A percentile compares a stretch with the other conserved stretches of the same genome.
Evolutionary conservation across 1,139 yeast genomes (phyloP).

Genomic region (Sugiyamaella neomexicana): DNA sequence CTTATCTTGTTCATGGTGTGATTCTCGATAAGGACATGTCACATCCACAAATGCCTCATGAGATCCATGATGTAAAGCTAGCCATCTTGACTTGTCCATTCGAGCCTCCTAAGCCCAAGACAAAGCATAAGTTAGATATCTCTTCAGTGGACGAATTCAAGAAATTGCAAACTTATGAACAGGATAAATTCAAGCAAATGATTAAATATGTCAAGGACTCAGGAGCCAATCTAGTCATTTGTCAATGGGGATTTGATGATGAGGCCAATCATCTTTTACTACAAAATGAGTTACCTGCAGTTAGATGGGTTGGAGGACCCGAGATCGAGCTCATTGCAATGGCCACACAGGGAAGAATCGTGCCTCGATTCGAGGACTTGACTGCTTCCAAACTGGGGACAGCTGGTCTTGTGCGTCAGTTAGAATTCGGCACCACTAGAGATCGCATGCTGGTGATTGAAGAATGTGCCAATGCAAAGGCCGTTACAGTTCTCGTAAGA

Average conservation of each 20-base stretch:
- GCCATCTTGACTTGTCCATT: conserved; percentile 98
- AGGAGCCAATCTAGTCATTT: conserved; percentile 95
- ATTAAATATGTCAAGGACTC: conserved; percentile 79
- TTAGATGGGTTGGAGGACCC: conserved; percentile 99
- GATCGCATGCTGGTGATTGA: conserved; percentile 96
- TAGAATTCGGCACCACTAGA: conserved; percentile 94
- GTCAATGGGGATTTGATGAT: conserved; percentile 99
- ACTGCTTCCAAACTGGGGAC: conserved; percentile 77
- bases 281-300: conserved; percentile 88
- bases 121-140: conserved; percentile 95
- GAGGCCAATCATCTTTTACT: conserved; percentile 94
- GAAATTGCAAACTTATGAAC: conserved; percentile 87
- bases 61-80: conserved; percentile 74
- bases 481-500: conserved; percentile 90
- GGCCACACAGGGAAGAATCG: conserved; percentile 96
- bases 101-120: conserved; percentile 99
- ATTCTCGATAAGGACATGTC: conserved; percentile 94
- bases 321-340: conserved; percentile 95
- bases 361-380: conserved; percentile 94
- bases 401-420: conserved; percentile 82
- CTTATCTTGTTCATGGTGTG: conserved; percentile 84
- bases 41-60: conserved; percentile 96
- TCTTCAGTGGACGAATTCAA: conserved; percentile 89
- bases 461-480: conserved; percentile 82
- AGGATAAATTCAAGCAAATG: conserved; percentile 87